Evolutionary conservation across 2,329 filamentous ascomycete species (phyloP), one percentile per base, ranked within the genome.

Genomic region (Leptodontidium sp.): DNA sequence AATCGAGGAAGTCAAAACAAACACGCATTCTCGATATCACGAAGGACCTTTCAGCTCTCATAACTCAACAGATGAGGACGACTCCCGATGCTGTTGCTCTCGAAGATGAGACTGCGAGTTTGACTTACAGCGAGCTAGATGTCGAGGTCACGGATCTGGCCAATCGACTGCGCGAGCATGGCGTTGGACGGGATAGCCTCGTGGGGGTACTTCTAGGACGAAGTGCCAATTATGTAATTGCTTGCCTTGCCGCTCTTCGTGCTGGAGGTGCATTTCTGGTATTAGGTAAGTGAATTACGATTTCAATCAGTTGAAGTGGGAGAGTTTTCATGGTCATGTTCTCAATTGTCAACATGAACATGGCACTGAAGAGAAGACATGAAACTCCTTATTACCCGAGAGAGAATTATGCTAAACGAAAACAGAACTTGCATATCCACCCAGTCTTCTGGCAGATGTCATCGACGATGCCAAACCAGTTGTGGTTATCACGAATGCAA

Each of bases 211-310:
- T 94, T 64, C 85, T 94, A 77, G 90, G 88, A 66, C 88, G 92
- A 65, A 93, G 91, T 78, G 91, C 91, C 61, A 87, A 93, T 80
- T 93, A 94, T 80, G 90, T 95, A 70, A 89, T 94, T 79, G 89
- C 91, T 17, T 93, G 90, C 76, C 83, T 95, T 64, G 92, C 92
- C 32, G 88, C 91, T n/a, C 85, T 94, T 49, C 88, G 91, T 68
- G 92, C 92, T 1, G 92, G 92, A 63, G 92, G 92, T 65, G 92
- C 92, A 1, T 95, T 94, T 77, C 84, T 95, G 5, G 92, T 94
- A 1, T 86, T 95, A 2, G 57, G 57, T 59, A 59, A 59, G 57
- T 43, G 14, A 5, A 26, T 59, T 43, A 26, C 4, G 4, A 24
- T 58, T 58, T 24, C 1, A 1, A 26, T 15, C 6, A 43, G 12